Base-by-base conservation (phyloP, 2,329 filamentous ascomycete species). In the Aureobasidium vineae region DNA sequence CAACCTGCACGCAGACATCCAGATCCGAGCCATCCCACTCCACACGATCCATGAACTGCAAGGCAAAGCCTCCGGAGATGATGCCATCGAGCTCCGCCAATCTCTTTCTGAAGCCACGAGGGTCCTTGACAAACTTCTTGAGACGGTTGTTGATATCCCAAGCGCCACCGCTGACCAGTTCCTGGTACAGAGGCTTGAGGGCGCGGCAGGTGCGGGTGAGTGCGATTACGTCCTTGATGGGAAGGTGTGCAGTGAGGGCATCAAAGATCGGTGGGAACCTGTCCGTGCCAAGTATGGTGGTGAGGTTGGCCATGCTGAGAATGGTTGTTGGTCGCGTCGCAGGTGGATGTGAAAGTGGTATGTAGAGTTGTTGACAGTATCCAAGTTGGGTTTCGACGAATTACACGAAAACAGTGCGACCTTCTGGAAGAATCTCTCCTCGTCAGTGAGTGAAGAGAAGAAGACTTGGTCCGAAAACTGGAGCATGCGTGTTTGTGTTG, bases 21-120 rank as follows among this genome's bases (percentile, higher is more conserved):
- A 66, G 23, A 45, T 66, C 64, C 21, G 54, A 59, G 21, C 40
- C 64, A 1, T 57, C 13, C 64, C 64, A 66, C 1, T 10, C 10
- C 31, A 50, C 54, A 3, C 54, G 43, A 19, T 54, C 53, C 53
- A 66, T 33, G 13, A 66, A 66, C 10, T 59, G 53, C 33, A 66
- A 36, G 33, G 64, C 64, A 36, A 66, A 60, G 19, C 64, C 45
- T 31, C 64, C 64, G 7, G 64, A 66, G 23, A 66, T 66, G 16
- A 60, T 50, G 8, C 53, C 64, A 31, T 60, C 64, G 5, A 60
- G n/a, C 23, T 66, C 64, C 2, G 41, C 26, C 21, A 66, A 13
- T 45, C 45, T 31, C 26, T 60, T 40, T 28, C 64, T 52, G 23
- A 66, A 60, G 8, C 53, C 54, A 15, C 7, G 33, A 5, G 64